Evolutionary conservation across 2,329 filamentous ascomycete species (phyloP).

Genomic region (Amauroascus verrucosus): DNA sequence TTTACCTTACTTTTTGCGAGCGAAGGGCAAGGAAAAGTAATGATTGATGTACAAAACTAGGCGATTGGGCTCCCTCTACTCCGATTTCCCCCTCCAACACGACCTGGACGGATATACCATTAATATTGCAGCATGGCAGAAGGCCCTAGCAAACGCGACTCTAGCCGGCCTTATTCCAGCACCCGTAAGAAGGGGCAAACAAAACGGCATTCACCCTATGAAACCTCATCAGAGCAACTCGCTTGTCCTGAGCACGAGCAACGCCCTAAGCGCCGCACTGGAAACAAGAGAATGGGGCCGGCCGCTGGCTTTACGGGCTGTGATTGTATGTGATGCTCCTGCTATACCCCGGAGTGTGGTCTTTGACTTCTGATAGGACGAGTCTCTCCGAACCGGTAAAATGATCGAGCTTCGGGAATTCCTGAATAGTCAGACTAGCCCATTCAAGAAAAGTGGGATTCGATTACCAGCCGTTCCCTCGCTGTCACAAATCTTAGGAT

Average conservation of each 20-base stretch:
- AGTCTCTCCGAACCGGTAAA: conserved; percentile 58
- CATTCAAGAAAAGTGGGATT: conserved; percentile 62
- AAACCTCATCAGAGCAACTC: conserved; percentile 34
- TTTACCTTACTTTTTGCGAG: background rate
- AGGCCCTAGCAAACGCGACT: conserved; percentile 59
- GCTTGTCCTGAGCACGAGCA: conserved; percentile 44
- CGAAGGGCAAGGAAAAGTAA: conserved; percentile 41
- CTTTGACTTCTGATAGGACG: conserved; percentile 37
- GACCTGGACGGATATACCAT: conserved; percentile 80
- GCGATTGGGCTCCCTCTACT: conserved; percentile 75
- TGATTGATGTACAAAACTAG: background rate
- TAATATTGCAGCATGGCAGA: conserved; percentile 70
- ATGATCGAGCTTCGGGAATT: conserved; percentile 66
- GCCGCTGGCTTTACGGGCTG: conserved; percentile 68
- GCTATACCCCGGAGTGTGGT: background rate
- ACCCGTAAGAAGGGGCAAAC: conserved; percentile 20
- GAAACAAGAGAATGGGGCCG: conserved; percentile 69
- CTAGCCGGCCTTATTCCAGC: conserved; percentile 50
- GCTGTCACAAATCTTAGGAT: conserved; percentile 61
- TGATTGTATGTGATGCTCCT: conserved; percentile 44
- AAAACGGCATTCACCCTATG: background rate
- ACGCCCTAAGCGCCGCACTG: conserved; percentile 58
- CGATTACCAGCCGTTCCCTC: conserved; percentile 37
- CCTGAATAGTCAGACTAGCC: conserved; percentile 52
- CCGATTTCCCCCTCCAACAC: conserved; percentile 68